Evolutionary conservation across 78 protist genomes (phyloP), one percentile per base, ranked within the genome.

Genomic region (slime mould (Dictyostelium discoideum)): DNA sequence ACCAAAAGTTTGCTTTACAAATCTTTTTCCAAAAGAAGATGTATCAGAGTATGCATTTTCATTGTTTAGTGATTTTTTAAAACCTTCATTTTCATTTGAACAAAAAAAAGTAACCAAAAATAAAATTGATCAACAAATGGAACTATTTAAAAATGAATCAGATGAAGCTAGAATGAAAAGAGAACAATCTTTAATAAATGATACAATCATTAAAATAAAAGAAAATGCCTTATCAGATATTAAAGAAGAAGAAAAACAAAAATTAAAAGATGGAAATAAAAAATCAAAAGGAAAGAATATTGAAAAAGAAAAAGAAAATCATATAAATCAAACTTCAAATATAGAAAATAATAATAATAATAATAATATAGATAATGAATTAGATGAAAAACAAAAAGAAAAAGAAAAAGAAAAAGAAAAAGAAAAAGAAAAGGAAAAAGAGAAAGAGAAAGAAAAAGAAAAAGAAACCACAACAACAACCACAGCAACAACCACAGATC

Each of bases 91-190:
- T 39, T 44, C 67, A 46, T 44, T 79, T 11, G 84, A 79, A 44
- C n/a, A 42, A 2, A 44, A 50, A 20, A 50, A 46, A 24, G 29
- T 44, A 6, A 18, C 39, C 0, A 46, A 79, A 44, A 79, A 24
- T 37, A 44, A 50, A 32, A 22, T 85, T 8, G 11, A 74, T 10
- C 26, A 73, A 3, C 76, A 73, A 20, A 48, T 85, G 14, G 44
- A 18, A 3, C 29, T 14, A 44, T 24, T 13, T 24, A 37, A 13
- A 57, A 42, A 20, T 6, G 93, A 87, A 60, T 48, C 93, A 0
- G 93, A 87, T 42, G 93, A 87, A 42, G 40, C 95, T 10, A 80
- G 95, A 82, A 82, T 90, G 95, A 90, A 81, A 29, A 80, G 85
- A 73, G 95, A 90, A 82, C 95, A 90, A 67, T 22, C 78, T 9